These are phyloP conservation scores for Talinum fruticosum DNA, from an alignment of 148 eudicot genomes.

Conservation along the genomic window DNA sequence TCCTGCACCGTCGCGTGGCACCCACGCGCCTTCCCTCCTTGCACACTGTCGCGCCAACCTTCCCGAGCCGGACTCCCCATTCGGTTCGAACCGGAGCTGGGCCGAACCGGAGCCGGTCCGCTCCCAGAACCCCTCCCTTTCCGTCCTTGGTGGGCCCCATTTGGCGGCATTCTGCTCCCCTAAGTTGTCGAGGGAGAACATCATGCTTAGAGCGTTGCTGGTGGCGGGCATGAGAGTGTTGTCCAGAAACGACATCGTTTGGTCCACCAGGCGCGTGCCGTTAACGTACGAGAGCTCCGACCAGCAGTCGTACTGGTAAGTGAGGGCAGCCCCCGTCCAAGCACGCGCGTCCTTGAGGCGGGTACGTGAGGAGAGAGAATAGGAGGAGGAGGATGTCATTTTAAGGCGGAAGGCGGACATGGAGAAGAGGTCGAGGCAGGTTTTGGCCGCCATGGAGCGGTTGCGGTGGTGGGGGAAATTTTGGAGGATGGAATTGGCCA, in stretches of 20 bases:
- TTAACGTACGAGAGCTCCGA: conserved; percentile 68
- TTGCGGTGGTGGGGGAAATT: conserved; percentile 46
- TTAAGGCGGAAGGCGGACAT: conserved; percentile 39
- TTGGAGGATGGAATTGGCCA: conserved; percentile 46
- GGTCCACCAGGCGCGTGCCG: conserved; percentile 38
- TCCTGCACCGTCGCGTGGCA: conserved; percentile 53
- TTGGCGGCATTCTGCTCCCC: conserved; percentile 45
- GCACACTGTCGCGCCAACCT: conserved; percentile 61
- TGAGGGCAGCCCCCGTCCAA: conserved; percentile 56
- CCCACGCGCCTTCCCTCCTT: conserved; percentile 46
- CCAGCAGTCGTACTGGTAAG: conserved; percentile 85
- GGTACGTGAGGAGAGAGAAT: conserved; percentile 34
- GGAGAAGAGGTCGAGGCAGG: conserved; percentile 47
- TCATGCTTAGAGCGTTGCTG: conserved; percentile 61
- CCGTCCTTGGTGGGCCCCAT: conserved; percentile 51
- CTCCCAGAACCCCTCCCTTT: conserved; percentile 87
- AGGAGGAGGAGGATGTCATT: conserved; percentile 6
- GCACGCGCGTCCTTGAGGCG: conserved; percentile 62
- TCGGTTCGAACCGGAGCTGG: conserved; percentile 15
- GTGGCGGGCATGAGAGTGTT: conserved; percentile 37
- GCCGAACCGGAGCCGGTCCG: neutral
- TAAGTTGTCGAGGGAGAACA: conserved; percentile 41
- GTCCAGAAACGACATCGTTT: conserved; percentile 54
- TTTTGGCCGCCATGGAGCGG: conserved; percentile 50
- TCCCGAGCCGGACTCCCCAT: conserved; percentile 32